Evolutionary conservation across 768 basidiomycete species (phyloP).

Genomic region (Rhizopogon vesiculosus): DNA sequence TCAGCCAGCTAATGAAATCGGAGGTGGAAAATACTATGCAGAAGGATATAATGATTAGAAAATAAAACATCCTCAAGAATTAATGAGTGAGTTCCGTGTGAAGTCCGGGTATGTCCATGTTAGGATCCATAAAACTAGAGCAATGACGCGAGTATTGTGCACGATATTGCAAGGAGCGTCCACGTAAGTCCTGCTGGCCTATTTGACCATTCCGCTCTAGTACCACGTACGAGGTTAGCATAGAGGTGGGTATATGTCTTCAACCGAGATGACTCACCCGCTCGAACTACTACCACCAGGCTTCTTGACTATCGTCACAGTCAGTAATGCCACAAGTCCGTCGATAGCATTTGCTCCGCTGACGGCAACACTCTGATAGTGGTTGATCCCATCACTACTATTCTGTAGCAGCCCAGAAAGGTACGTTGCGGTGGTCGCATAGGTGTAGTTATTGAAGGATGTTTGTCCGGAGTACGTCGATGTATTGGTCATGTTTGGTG

Average conservation of each 20-base stretch:
- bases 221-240: background rate
- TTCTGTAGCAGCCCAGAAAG: conserved; percentile 68
- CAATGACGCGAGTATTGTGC: conserved; percentile 6
- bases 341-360: conserved; percentile 64
- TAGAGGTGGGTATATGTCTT: background rate
- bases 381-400: conserved; percentile 66
- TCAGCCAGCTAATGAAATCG: background rate
- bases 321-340: conserved; percentile 77
- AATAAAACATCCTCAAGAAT: background rate
- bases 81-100: background rate
- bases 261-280: conserved; percentile 15
- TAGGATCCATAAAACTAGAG: conserved; percentile 4
- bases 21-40: background rate
- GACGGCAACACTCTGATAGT: conserved; percentile 48
- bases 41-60: background rate
- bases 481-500: conserved; percentile 32
- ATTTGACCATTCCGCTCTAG: conserved; percentile 13
- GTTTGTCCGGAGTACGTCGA: conserved; percentile 62
- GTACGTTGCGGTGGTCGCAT: conserved; percentile 65
- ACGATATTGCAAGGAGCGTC: conserved; percentile 12
- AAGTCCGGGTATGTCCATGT: background rate
- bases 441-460: conserved; percentile 63
- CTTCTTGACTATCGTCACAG: conserved; percentile 53
- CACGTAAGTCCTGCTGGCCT: conserved; percentile 6
- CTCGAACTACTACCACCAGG: conserved; percentile 21